Evolutionary conservation across 257 asterid genomes (phyloP).

Genomic region (Galeopsis tetrahit): DNA sequence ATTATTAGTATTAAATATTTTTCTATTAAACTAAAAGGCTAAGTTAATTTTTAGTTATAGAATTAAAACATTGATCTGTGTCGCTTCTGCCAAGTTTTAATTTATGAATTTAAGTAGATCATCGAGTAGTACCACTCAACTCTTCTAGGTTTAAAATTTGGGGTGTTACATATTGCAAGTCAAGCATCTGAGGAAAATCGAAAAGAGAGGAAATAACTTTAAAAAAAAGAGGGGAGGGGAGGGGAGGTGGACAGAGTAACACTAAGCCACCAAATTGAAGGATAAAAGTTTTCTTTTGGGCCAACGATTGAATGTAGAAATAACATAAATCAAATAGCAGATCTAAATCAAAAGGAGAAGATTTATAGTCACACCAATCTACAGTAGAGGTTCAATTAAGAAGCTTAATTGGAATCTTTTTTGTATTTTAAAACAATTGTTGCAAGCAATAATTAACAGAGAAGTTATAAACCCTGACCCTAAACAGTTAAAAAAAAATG

Average conservation of each 20-base stretch:
- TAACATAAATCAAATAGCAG: constrained; percentile 8
- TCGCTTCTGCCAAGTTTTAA: not conserved
- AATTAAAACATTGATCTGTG: not conserved
- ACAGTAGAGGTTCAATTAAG: not conserved
- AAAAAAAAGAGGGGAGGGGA: no score
- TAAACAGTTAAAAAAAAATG: not conserved
- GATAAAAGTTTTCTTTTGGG: not conserved
- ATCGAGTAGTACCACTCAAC: not conserved
- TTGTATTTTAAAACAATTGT: not conserved
- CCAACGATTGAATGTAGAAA: not conserved
- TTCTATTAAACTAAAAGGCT: not conserved
- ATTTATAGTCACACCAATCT: not conserved
- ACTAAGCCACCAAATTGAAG: not conserved
- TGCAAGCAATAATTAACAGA: constrained; percentile 11
- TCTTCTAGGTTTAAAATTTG: not conserved
- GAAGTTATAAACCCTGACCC: constrained; percentile 9
- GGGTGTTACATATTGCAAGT: not conserved
- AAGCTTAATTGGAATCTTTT: constrained; percentile 1
- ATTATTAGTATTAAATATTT: not conserved
- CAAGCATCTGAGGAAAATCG: not conserved
- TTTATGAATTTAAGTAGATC: constrained; percentile 1
- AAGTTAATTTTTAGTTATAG: not conserved
- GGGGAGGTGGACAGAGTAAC: not conserved
- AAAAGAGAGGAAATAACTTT: not conserved
- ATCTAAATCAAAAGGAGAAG: not conserved